These are phyloP conservation scores for Podospora sp. DNA, from an alignment of 495 filamentous ascomycete species.

Conservation along the genomic window DNA sequence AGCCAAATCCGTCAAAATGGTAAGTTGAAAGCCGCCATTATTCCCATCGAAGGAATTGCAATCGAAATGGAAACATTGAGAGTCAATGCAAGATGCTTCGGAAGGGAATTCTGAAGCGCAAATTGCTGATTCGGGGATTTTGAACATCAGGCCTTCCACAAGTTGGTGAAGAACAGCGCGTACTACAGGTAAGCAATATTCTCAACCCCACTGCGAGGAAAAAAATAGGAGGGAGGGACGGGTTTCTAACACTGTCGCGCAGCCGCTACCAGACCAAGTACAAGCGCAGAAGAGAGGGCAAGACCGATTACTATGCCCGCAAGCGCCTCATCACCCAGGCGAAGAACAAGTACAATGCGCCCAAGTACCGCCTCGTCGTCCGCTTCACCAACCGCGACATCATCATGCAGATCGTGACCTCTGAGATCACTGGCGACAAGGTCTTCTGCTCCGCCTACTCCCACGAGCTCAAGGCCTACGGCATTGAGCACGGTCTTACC, in stretches of 20 bases:
- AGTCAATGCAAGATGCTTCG: conserved; percentile 99
- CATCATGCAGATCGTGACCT: conserved; percentile 94
- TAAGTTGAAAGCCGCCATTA: conserved; percentile 45
- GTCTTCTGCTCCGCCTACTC: conserved; percentile 90
- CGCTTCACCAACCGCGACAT: conserved; percentile 99
- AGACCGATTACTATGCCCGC: conserved; percentile 99
- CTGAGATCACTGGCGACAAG: conserved; percentile 97
- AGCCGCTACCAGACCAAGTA: conserved; percentile 99
- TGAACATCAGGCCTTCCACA: conserved; percentile 79
- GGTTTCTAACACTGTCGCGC: conserved; percentile 28
- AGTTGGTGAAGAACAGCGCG: conserved; percentile 91
- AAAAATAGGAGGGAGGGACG: background rate
- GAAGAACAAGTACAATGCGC: conserved; percentile 99
- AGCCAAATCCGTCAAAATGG: conserved; percentile 60
- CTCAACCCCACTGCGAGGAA: background rate
- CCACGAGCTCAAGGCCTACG: conserved; percentile 96
- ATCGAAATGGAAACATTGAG: conserved; percentile 37
- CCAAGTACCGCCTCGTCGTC: conserved; percentile 99
- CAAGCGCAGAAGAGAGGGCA: conserved; percentile 92
- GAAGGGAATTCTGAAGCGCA: conserved; percentile 84
- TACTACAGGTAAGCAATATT: conserved; percentile 83
- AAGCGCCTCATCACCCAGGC: conserved; percentile 99
- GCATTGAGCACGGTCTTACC: conserved; percentile 96
- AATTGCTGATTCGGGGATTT: conserved; percentile 93
- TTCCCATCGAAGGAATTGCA: conserved; percentile 1